Base-by-base conservation (phyloP, 495 filamentous ascomycete genomes). In the Penicillium atrosanguineum region DNA sequence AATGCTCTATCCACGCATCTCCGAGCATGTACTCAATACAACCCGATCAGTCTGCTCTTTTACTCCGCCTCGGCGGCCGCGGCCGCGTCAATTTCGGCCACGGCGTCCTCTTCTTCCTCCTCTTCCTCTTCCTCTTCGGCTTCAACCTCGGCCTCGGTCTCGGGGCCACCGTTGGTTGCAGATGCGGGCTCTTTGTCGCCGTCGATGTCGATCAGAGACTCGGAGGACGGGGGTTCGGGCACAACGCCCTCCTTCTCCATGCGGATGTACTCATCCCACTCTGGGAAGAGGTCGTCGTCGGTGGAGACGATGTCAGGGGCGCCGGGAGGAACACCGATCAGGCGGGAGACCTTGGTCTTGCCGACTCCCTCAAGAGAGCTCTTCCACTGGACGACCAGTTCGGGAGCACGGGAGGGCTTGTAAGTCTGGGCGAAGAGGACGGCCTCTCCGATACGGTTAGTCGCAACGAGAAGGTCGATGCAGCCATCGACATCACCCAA, bases 371-470 rank as follows among this genome's bases (percentile, higher is more conserved):
- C 91, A 38, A 97, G 71, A 25, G 79, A 81, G 28, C 80, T 77
- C 70, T 96, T 96, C 94, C 92, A 97, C 52, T 79, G 68, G 14
- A 71, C 70, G 6, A 89, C 89, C 16, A 91, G 74, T n/a, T 77
- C 81, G 8, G 79, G 68, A 6, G 89, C 81, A n/a, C 83, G 64
- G 46, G 85, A 89, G 0, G 94, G 95, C 76, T 88, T 91, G 74
- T 97, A 97, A 3, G 95, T 97, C 70, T 96, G 90, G 5, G 90
- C 83, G 59, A 97, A 93, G 25, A 99, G 76, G 8, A 90, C 91
- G 0, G 94, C 88, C 70, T 97, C 94, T 3, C 90, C 87, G 16
- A 82, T 64, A 38, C 95, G 79, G 57, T 85, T 85, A 1, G 92
- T 96, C 65, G 83, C 83, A 23, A 84, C 73, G 5, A 99, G 79